These are phyloP conservation scores for Exutisphaerella laricina DNA, from an alignment of 2,329 filamentous ascomycete genomes.

Conservation along the genomic window DNA sequence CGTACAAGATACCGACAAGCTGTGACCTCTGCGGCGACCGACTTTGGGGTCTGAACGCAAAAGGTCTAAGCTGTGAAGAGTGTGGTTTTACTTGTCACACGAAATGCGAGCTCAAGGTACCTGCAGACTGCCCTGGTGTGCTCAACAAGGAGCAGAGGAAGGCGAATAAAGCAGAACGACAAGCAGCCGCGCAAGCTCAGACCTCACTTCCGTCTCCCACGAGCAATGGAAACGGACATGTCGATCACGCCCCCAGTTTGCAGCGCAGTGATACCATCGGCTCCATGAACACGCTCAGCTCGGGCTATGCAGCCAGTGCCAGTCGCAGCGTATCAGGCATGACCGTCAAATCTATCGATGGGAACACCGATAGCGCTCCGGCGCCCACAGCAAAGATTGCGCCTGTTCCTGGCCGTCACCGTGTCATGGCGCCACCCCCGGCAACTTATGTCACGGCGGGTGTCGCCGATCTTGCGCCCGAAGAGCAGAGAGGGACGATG, in stretches of 20 bases:
- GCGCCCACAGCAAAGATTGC: conserved; percentile 15
- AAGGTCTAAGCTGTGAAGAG: conserved; percentile 92
- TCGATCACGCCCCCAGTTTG: conserved; percentile 56
- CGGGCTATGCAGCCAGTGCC: conserved; percentile 75
- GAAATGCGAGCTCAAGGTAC: conserved; percentile 99
- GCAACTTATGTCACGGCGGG: conserved; percentile 65
- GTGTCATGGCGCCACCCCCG: conserved; percentile 84
- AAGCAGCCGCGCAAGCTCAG: conserved; percentile 64
- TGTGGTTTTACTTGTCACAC: conserved; percentile 98
- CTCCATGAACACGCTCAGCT: conserved; percentile 67
- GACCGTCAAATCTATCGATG: conserved; percentile 46
- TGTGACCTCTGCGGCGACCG: conserved; percentile 94
- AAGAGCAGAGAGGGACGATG: conserved; percentile 76
- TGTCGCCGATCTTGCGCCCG: conserved; percentile 39
- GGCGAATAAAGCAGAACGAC: conserved; percentile 79
- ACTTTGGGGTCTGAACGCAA: conserved; percentile 94
- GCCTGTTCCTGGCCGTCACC: conserved; percentile 48
- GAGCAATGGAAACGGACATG: conserved; percentile 24
- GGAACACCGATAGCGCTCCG: conserved; percentile 15
- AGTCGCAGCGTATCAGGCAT: conserved; percentile 67
- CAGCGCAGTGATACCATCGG: conserved; percentile 83
- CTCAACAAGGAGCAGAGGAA: conserved; percentile 92
- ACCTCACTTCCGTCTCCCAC: conserved; percentile 23
- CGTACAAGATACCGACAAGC: conserved; percentile 98
- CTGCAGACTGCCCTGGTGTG: conserved; percentile 90